Base-by-base conservation (phyloP, 2,329 filamentous ascomycete species). In the Macrophomina phaseolina region DNA sequence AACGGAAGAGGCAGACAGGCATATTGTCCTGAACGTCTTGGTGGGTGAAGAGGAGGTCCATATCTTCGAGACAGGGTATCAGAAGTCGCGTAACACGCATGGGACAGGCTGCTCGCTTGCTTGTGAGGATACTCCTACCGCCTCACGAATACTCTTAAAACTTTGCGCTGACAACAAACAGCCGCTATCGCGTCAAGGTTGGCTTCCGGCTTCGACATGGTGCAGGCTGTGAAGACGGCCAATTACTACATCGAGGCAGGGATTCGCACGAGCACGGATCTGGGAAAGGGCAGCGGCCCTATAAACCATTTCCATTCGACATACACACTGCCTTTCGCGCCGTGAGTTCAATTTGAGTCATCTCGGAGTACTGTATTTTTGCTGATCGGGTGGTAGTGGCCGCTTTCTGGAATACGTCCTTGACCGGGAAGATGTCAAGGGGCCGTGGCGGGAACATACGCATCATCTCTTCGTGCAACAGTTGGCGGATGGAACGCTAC, bases 91-190 rank as follows among this genome's bases (percentile, higher is more conserved):
- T 68, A 94, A 94, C 74, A 98, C 94, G 0, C 95, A 99, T 74
- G 95, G 95, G 0, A 98, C 95, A 0, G 95, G 95, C 4, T 99
- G 95, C 75, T 96, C 93, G 9, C 85, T 98, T 68, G 95, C 95
- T 48, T 97, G 58, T 62, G 34, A 49, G 58, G 28, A 38, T 23
- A 14, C 2, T 36, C 83, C 8, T n/a, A 18, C 12, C 5, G 30
- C 32, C 11, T n/a, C 9, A 18, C 18, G 4, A n/a, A 30, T 14
- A 7, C 11, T 16, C 3, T 3, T 5, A 30, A 8, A 8, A 40
- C 11, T 49, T 18, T 16, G n/a, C 46, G 38, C 9, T 60, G 8
- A 49, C 18, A 38, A 3, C 32, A 23, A 14, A 28, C 32, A 62
- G 58, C 91, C 68, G 90, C 91, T 3, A 91, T 94, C 72, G 89